Evolutionary conservation across 2,329 filamentous ascomycete species (phyloP), one percentile per base, ranked within the genome.

Genomic region (Pseudocercospora vitis): DNA sequence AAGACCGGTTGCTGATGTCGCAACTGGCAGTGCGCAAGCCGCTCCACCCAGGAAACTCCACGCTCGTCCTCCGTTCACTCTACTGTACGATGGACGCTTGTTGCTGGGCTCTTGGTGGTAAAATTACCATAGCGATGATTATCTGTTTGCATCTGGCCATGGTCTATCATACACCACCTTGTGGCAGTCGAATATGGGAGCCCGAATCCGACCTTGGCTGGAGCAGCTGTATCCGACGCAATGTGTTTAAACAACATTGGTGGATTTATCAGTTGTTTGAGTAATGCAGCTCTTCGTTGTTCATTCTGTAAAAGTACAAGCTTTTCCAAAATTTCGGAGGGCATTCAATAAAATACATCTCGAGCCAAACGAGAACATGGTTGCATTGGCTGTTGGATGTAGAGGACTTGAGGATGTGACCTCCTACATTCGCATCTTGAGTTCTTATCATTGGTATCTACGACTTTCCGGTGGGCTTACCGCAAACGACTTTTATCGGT

Each of bases 61-160:
- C 6, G 88, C 95, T 67, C 91, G 48, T 12, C 91, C 42, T 24
- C 58, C 19, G 37, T 55, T 42, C 50, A 52, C 50, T 11, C 26
- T 91, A 23, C 74, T 88, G 58, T 89, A 87, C 65, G 74, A 83
- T 1, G 88, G 95, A 65, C 88, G 88, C 0, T 73, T 95, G 0
- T 89, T 89, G 66, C 84, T 94, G 59, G 91, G 95, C 73, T 95
- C 95, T 72, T 84, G 89, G 6, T 81, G 89, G 69, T 90, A 95
- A 60, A 89, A 95, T 74, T 87, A 86, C 65, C 70, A 85, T 47
- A 76, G 77, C 44, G 84, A 91, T 53, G 76, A 77, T 5, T 89
- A 89, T 0, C 85, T 87, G 1, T 95, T 85, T 66, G 86, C 89
- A 37, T 95, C 95, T 63, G 91, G 91, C 0, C 90, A 84, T 54